Conservation (phyloP, 1,284 basidiomycete genomes). For the Ceratobasidium sp. region DNA sequence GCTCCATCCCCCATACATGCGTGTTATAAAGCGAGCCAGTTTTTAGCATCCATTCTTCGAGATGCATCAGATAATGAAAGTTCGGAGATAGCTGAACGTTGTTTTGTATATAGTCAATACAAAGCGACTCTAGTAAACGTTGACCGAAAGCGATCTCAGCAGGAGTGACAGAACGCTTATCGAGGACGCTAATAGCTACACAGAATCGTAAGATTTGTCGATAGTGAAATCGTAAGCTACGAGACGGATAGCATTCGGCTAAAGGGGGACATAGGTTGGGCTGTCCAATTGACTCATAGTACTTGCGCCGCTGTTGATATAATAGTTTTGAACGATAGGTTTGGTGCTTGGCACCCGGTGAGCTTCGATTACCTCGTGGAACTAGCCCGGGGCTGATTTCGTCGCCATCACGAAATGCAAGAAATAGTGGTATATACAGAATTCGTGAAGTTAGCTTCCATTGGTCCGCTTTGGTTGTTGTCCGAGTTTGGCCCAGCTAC, state of each 20-base stretch:
- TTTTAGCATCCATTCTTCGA: too few species aligned
- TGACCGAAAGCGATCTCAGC: neutral
- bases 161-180: neutral
- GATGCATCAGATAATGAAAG: too few species aligned
- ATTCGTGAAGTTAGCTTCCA: conserved; percentile 7
- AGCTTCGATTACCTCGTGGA: neutral
- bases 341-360: neutral
- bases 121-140: too few species aligned
- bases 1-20: conserved; percentile 25
- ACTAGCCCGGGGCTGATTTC: neutral
- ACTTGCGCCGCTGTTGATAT: neutral
- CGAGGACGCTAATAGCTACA: neutral
- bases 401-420: too few species aligned
- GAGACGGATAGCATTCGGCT: neutral
- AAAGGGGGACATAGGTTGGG: neutral
- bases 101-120: too few species aligned
- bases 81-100: too few species aligned
- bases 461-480: conserved; percentile 7
- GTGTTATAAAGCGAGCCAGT: conserved; percentile 20
- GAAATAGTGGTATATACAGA: neutral
- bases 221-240: conserved; percentile 9
- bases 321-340: neutral
- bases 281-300: too few species aligned
- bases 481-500: conserved; percentile 18
- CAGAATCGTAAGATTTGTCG: conserved; percentile 10